Evolutionary conservation across 2,329 filamentous ascomycete genomes (phyloP), one percentile per base, ranked within the genome.

Genomic region (Trichoderma arundinaceum): DNA sequence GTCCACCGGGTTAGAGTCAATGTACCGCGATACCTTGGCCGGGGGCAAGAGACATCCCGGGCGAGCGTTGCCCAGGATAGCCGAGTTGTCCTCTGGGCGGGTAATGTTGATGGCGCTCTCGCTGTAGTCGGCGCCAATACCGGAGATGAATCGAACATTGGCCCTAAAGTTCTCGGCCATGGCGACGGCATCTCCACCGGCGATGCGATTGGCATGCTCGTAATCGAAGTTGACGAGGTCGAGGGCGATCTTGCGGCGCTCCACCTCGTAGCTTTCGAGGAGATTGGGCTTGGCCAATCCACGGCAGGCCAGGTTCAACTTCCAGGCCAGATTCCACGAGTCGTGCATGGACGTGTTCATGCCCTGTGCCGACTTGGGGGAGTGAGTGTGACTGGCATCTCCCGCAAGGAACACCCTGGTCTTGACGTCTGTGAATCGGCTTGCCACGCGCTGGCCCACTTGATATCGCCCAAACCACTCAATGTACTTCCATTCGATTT

Each of bases 1-100:
- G 70, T 93, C 88, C 48, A 94, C 86, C 0, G 90, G 90, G 71
- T 93, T 94, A 3, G 90, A 88, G 76, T 94, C 91, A 59, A 92
- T 85, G 73, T 90, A 92, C 33, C 91, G 84, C 0, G 89, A 90
- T 17, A 89, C 90, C 76, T 87, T 90, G 46, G 88, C 88, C 2
- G 90, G 90, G 3, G 88, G 84, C 32, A 91, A 80, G 22, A 85
- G 78, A 57, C 82, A 85, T 7, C 84, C 84, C 3, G 84, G 83
- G 67, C 81, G 82, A 53, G 82, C 82, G 32, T 83, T 81, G 44
- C 83, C 82, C 17, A 78, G 76, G 54, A 79, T 78, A 13, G 76
- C 74, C 61, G 80, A 74, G 46, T 77, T 71, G 22, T 78, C 75
- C 9, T 60, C 46, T 2, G 70, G 38, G 22, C 71, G 71, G 39